Base-by-base conservation (phyloP, 2,329 filamentous ascomycete species). In the Pyrenophora seminiperda region DNA sequence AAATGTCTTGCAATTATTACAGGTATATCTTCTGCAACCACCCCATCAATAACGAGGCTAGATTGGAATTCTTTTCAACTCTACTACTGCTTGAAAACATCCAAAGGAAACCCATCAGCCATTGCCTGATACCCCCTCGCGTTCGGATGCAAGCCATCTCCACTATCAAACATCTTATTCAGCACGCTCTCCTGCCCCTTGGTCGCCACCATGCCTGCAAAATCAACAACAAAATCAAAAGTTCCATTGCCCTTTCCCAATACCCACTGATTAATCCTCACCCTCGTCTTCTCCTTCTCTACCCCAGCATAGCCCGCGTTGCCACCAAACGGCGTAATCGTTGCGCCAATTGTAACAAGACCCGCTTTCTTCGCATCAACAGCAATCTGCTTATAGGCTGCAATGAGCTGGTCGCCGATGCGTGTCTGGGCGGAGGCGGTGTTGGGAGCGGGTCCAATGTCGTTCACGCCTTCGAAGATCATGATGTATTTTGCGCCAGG, bases 71-170 rank as follows among this genome's bases (percentile, higher is more conserved):
- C n/a, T n/a, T 27, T 11, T 13, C 24, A 27, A 11, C 9, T 11
- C 14, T 34, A 6, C 0, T 5, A 7, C 15, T 7, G 47, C 13
- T 38, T 45, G 36, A 88, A 83, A 2, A 86, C 66, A 7, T 76
- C 74, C 44, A 87, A 52, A 0, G 83, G 82, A 56, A 88, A 86
- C 33, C 69, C 68, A 53, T 83, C 76, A 2, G 84, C 85, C 61
- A 88, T 73, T 1, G 77, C 76, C 66, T 83, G 78, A 65, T 85
- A 88, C 0, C 84, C 85, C 2, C 68, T 74, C 1, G 79, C 77
- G 66, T 81, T 86, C 0, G 83, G 82, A 74, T 89, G 85, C 63
- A 89, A 63, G 63, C 83, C 84, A 69, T 88, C 85, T 0, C 86
- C 85, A 0, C 80, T 78, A 58, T 88, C 79, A 57, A 78, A 86